phyloP scores from a whole-genome alignment of 139 green algal species.

The Nannochloris sp. region DNA sequence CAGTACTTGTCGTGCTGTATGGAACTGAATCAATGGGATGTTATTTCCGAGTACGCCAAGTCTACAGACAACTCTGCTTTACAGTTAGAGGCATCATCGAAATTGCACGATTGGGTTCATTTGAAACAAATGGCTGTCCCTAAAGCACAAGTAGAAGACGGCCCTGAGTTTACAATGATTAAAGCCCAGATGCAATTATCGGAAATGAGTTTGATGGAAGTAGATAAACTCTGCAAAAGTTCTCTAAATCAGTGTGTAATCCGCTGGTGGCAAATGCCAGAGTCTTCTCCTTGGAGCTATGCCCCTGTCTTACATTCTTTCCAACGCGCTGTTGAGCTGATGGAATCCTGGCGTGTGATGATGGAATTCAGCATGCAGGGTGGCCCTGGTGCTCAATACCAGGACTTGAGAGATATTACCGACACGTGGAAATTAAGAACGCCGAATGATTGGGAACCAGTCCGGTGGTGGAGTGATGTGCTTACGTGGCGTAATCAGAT shows the following conservation, averaged over 20 bases:
- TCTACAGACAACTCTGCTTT: constrained; percentile 63
- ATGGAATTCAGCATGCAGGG: constrained; percentile 43
- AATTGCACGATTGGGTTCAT: constrained; percentile 71
- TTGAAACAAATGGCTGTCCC: constrained; percentile 57
- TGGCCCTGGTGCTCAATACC: constrained; percentile 32
- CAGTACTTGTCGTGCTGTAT: constrained; percentile 75
- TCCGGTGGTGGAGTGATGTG: constrained; percentile 85
- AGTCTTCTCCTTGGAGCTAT: constrained; percentile 54
- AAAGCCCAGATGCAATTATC: constrained; percentile 65
- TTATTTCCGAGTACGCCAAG: constrained; percentile 72
- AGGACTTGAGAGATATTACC: constrained; percentile 77
- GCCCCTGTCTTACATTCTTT: constrained; percentile 66
- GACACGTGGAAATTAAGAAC: constrained; percentile 86
- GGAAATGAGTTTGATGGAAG: constrained; percentile 52
- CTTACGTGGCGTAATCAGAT: constrained; percentile 95
- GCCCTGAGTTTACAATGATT: constrained; percentile 54
- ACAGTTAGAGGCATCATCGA: constrained; percentile 72
- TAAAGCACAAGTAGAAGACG: constrained; percentile 65
- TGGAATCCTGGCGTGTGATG: constrained; percentile 72
- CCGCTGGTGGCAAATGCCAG: constrained; percentile 89
- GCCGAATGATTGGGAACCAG: constrained; percentile 91
- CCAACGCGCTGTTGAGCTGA: constrained; percentile 83
- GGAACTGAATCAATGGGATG: constrained; percentile 92
- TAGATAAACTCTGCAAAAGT: constrained; percentile 32
- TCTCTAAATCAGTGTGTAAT: constrained; percentile 50